Evolutionary conservation across 495 filamentous ascomycete genomes (phyloP), one percentile per base, ranked within the genome.

Genomic region (Aspergillus affinis): DNA sequence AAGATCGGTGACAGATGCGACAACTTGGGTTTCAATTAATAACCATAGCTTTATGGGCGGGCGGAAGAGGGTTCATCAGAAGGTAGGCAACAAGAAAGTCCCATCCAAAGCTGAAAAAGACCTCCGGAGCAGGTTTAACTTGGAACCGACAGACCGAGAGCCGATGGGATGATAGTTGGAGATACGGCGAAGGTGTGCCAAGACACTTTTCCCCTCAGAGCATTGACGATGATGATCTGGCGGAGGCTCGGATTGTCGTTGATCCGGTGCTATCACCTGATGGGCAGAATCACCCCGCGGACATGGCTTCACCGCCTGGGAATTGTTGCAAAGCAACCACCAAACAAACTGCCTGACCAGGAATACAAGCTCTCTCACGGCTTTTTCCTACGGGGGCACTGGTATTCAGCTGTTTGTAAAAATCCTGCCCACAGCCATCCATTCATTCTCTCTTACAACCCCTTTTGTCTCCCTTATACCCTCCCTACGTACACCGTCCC

Each of bases 291-390:
- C 61, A 66, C 68, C 68, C 68, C 68, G 68, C 68, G 58, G 56
- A 53, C 57, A 18, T 36, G 13, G 48, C 26, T 32, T 70, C 68
- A 70, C 68, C 68, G 68, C 68, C 68, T 59, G 45, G 48, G 55
- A 63, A 56, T 64, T 62, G 62, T 65, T 61, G 61, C 65, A 65
- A 64, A 66, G 65, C 65, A 65, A 59, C 61, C 60, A 57, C 63
- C 71, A 71, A 71, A 73, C 69, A 73, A 73, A 71, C 63, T 73
- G 65, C 71, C 71, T 49, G 61, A 65, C 65, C 69, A 57, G 66
- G 70, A 70, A 62, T 58, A 26, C 54, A 57, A 63, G 62, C 61
- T 68, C 61, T 68, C 59, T 36, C 49, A 32, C 45, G 48, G 52
- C 54, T 59, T 62, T 64, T 61, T 55, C 58, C 45, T 15, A 48